A percentile compares a stretch with the other conserved stretches of the same genome.
These are phyloP conservation scores for Xylaria sp. DNA, from an alignment of 2,329 filamentous ascomycete genomes.

Conservation along the genomic window DNA sequence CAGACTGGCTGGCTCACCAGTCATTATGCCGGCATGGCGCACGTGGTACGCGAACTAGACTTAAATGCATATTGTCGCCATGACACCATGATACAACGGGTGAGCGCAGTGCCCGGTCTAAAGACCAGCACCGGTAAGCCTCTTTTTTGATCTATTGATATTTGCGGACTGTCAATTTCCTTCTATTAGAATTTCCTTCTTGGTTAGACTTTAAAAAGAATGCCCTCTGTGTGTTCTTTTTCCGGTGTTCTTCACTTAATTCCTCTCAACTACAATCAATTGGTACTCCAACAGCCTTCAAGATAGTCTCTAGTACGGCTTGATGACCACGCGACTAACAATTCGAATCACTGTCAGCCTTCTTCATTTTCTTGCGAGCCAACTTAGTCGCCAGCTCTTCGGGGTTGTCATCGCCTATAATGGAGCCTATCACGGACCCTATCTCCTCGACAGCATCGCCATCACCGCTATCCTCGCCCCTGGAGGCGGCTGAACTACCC, in stretches of 20 bases:
- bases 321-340: conserved; percentile 38
- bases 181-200: not conserved
- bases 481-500: conserved; percentile 54
- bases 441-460: conserved; percentile 55
- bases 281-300: not conserved
- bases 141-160: not conserved
- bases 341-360: conserved; percentile 66
- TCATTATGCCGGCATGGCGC: conserved; percentile 51
- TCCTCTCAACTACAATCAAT: not conserved
- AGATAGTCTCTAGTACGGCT: not conserved
- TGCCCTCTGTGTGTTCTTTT: not conserved
- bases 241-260: not conserved
- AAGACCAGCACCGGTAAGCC: conserved; percentile 70
- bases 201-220: not conserved
- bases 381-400: conserved; percentile 77
- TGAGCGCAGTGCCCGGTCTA: conserved; percentile 67
- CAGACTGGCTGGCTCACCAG: conserved; percentile 42
- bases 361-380: conserved; percentile 83
- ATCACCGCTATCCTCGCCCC: conserved; percentile 52
- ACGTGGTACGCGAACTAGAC: conserved; percentile 52
- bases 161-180: not conserved
- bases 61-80: conserved; percentile 50
- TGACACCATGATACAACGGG: conserved; percentile 62
- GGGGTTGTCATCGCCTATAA: conserved; percentile 71
- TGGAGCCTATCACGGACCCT: conserved; percentile 69